Percentiles rank a stretch among this genome's conserved stretches.
Conservation (phyloP, 805 yeast species). For the Wickerhamiella cacticola region DNA sequence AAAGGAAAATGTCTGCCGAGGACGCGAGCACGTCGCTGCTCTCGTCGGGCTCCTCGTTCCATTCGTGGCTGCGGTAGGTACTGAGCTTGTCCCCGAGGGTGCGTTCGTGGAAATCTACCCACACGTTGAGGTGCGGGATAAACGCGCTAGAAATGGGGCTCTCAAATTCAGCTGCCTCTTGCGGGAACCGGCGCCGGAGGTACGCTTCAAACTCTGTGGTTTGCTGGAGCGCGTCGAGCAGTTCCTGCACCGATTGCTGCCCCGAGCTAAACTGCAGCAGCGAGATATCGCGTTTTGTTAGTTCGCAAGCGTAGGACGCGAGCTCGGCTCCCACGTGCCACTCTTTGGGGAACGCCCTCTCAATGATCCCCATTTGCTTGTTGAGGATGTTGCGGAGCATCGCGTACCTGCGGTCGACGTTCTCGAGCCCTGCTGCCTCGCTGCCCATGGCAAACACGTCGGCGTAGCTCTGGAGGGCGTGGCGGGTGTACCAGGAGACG, state of each 20-base stretch:
- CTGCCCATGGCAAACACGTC: conserved; percentile 66
- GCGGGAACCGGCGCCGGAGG: conserved; percentile 32
- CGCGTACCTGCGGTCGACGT: conserved; percentile 65
- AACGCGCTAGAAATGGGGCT: conserved; percentile 51
- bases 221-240: conserved; percentile 57
- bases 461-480: conserved; percentile 59
- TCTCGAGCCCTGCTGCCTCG: conserved; percentile 92
- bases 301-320: conserved; percentile 48
- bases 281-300: conserved; percentile 56
- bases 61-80: background rate
- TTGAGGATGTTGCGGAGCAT: conserved; percentile 64
- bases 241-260: conserved; percentile 38
- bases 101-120: conserved; percentile 79
- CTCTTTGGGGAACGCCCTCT: conserved; percentile 46
- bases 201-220: conserved; percentile 76
- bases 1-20: conserved; percentile 73
- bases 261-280: conserved; percentile 33
- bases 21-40: conserved; percentile 53
- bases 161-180: conserved; percentile 30
- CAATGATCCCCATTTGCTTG: conserved; percentile 38
- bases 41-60: conserved; percentile 11
- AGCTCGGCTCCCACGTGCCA: conserved; percentile 65
- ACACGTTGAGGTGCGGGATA: conserved; percentile 71
- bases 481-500: conserved; percentile 58
- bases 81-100: conserved; percentile 8